Evolutionary conservation across 2,329 filamentous ascomycete species (phyloP).

Genomic region (Xylaria sp.): DNA sequence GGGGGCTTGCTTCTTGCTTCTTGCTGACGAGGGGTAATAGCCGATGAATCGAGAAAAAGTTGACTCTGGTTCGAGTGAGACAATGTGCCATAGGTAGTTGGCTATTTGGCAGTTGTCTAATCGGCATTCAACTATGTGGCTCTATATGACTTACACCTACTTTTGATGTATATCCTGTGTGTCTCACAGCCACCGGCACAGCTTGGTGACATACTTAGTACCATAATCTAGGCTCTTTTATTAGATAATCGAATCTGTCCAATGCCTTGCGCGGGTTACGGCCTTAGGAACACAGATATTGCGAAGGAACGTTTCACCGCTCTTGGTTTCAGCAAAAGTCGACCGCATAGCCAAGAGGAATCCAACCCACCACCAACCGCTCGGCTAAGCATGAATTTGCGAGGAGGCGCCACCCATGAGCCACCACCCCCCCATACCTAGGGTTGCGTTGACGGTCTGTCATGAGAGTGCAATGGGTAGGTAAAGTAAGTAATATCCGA

Average conservation of each 20-base stretch:
- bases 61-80: background rate
- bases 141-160: background rate
- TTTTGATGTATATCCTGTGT: background rate
- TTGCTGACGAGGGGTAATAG: conserved; percentile 14
- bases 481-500: background rate
- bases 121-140: background rate
- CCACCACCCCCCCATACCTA: background rate
- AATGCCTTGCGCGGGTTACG: too few species aligned
- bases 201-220: conserved; percentile 4
- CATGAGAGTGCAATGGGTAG: background rate
- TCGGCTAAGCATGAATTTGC: conserved; percentile 15
- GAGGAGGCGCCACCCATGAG: conserved; percentile 16
- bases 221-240: background rate
- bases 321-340: background rate
- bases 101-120: background rate
- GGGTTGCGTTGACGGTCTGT: conserved; percentile 2
- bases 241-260: background rate
- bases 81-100: background rate
- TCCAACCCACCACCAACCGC: conserved; percentile 6
- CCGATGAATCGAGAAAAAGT: background rate
- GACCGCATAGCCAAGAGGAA: conserved; percentile 15
- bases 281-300: too few species aligned
- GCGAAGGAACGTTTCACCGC: conserved; percentile 12
- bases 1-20: conserved; percentile 9
- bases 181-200: conserved; percentile 8